phyloP scores from a whole-genome alignment of 257 asterid species.

The Salvia rosmarinus region DNA sequence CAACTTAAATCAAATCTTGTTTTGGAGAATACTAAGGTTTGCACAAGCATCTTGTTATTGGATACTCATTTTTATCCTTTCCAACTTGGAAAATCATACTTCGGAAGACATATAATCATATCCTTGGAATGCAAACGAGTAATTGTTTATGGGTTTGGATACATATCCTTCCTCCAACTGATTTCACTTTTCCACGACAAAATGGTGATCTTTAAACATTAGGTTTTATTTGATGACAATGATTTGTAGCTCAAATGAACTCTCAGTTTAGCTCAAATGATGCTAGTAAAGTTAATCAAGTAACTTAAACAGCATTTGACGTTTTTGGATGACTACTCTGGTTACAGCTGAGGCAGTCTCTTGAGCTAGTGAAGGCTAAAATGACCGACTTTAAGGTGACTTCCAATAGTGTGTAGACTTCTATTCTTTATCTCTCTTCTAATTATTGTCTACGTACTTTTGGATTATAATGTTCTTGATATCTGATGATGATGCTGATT shows the following conservation, averaged over 20 bases:
- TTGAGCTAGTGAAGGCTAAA: constrained; percentile 58
- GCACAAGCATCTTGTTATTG: constrained; percentile 35
- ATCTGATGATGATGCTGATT: constrained; percentile 31
- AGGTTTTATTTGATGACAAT: constrained; percentile 17
- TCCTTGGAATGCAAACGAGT: constrained; percentile 1
- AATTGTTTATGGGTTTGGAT: constrained; percentile 12
- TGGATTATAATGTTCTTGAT: constrained; percentile 17
- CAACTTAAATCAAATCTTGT: constrained; percentile 52
- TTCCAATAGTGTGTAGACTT: constrained; percentile 9
- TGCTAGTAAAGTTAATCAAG: no score
- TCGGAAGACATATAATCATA: constrained; percentile 14
- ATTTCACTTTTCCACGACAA: constrained; percentile 10
- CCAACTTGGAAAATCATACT: neutral
- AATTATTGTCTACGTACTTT: neutral
- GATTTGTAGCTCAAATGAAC: constrained; percentile 14
- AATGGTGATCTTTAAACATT: constrained; percentile 7
- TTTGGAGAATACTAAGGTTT: constrained; percentile 61
- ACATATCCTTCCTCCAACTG: constrained; percentile 18
- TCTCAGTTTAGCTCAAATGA: constrained; percentile 12
- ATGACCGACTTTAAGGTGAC: constrained; percentile 61
- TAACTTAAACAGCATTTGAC: no score
- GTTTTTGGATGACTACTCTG: constrained; percentile 29
- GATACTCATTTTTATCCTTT: constrained; percentile 7
- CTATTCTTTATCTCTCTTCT: constrained; percentile 23
- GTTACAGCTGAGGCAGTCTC: constrained; percentile 60